Evolutionary conservation across 441 rosid species (phyloP).

Genomic region (Syzygium malaccense): DNA sequence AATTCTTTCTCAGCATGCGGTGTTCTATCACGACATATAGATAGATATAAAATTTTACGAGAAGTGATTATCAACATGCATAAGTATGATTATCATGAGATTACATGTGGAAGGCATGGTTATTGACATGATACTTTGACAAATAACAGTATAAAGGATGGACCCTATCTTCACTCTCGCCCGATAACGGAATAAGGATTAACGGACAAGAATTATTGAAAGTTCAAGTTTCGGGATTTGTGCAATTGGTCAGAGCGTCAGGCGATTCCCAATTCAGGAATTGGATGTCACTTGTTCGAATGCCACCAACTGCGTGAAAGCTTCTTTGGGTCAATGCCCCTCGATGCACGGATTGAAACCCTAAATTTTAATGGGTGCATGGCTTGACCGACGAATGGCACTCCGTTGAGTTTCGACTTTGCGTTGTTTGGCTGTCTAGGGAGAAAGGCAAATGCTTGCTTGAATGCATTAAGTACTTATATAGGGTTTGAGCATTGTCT

Average conservation of each 20-base stretch:
- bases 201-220: background rate
- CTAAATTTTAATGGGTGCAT: background rate
- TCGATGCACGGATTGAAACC: background rate
- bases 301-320: background rate
- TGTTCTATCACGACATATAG: background rate
- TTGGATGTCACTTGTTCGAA: accelerated
- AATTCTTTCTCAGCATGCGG: background rate
- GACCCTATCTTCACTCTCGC: background rate
- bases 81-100: background rate
- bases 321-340: background rate
- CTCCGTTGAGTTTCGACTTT: background rate
- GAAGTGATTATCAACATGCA: background rate
- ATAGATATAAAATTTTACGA: background rate
- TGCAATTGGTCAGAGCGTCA: no score
- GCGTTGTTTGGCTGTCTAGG: background rate
- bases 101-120: background rate
- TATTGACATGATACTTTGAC: background rate
- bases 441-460: background rate
- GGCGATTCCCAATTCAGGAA: background rate
- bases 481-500: background rate
- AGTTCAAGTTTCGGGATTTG: background rate
- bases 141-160: background rate
- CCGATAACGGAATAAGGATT: background rate
- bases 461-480: background rate
- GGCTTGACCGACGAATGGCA: background rate